Conservation (phyloP, 1,284 basidiomycete species). For the Sporisorium scitamineum region DNA sequence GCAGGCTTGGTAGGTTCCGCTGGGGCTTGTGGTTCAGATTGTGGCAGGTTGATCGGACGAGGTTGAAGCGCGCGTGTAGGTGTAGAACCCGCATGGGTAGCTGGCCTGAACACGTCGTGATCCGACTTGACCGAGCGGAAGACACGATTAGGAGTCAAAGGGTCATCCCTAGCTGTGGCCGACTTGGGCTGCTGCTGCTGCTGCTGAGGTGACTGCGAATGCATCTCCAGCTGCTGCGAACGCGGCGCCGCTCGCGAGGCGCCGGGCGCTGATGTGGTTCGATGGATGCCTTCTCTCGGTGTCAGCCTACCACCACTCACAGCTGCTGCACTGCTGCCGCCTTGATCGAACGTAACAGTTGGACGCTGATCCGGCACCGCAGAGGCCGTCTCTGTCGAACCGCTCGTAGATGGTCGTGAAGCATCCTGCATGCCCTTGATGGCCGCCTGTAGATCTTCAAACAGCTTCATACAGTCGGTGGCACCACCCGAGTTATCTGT, state of each 20-base stretch:
- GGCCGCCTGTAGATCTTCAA: conserved; percentile 45
- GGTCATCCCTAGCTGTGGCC: not conserved
- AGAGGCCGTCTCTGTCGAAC: not conserved
- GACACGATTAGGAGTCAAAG: conserved; percentile 8
- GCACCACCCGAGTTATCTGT: conserved; percentile 18
- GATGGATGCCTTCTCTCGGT: conserved; percentile 33
- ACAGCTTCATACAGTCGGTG: conserved; percentile 42
- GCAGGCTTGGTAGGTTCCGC: not conserved
- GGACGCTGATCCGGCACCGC: not conserved
- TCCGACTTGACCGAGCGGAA: conserved; percentile 43
- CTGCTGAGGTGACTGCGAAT: conserved; percentile 5
- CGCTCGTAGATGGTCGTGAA: conserved; percentile 14
- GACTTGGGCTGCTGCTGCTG: conserved; percentile 3
- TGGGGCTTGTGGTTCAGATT: not conserved
- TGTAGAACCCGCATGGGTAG: not conserved
- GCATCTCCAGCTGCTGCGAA: conserved; percentile 1
- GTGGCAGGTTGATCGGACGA: conserved; percentile 15
- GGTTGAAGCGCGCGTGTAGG: conserved; percentile 12
- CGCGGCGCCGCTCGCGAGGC: conserved; percentile 4
- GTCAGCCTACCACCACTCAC: conserved; percentile 18
- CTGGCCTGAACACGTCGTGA: conserved; percentile 35
- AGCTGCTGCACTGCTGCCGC: not conserved
- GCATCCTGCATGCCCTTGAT: conserved; percentile 33
- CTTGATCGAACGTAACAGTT: conserved; percentile 14
- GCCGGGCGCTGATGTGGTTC: conserved; percentile 36